phyloP scores from a whole-genome alignment of 2,329 filamentous ascomycete species.

The Catunica adiposa region DNA sequence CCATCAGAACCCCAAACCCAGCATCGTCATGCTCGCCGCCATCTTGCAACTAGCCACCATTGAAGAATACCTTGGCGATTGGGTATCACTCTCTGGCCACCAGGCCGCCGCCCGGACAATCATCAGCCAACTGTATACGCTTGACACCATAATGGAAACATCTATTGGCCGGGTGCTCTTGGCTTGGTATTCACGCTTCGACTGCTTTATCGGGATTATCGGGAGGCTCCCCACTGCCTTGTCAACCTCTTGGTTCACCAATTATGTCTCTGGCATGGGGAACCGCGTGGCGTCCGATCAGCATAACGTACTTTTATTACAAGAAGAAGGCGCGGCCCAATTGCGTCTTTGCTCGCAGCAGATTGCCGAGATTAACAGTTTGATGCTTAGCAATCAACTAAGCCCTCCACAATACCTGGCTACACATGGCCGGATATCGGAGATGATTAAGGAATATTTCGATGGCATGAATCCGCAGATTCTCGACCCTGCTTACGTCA shows the following conservation, averaged over 20 bases:
- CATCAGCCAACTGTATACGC: conserved; percentile 60
- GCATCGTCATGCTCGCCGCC: conserved; percentile 60
- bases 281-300: conserved; percentile 1
- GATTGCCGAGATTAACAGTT: conserved; percentile 61
- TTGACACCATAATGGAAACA: conserved; percentile 55
- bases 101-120: conserved; percentile 79
- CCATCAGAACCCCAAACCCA: conserved; percentile 52
- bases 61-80: conserved; percentile 93
- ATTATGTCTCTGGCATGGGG: conserved; percentile 31
- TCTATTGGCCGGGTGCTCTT: conserved; percentile 57
- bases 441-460: conserved; percentile 37
- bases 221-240: conserved; percentile 61
- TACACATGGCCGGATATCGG: conserved; percentile 40
- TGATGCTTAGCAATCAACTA: conserved; percentile 47
- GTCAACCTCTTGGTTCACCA: conserved; percentile 60
- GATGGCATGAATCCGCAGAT: conserved; percentile 36
- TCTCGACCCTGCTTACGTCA: conserved; percentile 39
- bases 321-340: conserved; percentile 48
- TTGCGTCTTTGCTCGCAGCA: conserved; percentile 63
- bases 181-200: conserved; percentile 82
- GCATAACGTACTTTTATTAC: conserved; percentile 37
- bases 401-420: conserved; percentile 44
- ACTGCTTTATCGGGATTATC: conserved; percentile 69
- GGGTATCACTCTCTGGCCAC: conserved; percentile 83
- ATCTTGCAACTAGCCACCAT: conserved; percentile 86